Conservation (phyloP, 345 rosid species). For the Raphanus raphanistrum region DNA sequence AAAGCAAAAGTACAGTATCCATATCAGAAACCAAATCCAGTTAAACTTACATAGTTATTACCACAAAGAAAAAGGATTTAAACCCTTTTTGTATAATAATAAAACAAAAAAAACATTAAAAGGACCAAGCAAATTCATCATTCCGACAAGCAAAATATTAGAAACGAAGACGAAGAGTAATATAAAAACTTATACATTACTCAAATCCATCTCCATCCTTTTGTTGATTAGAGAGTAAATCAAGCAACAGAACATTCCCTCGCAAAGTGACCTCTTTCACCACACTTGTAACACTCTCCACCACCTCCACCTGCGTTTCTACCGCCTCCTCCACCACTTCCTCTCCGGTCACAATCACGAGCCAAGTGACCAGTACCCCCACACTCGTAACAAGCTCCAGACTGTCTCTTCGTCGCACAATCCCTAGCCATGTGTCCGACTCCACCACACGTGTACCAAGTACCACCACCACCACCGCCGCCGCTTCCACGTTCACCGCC, state of each 20-base stretch:
- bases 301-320: constrained; percentile 32
- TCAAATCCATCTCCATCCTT: constrained; percentile 19
- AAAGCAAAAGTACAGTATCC: not conserved
- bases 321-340: constrained; percentile 38
- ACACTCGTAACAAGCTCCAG: constrained; percentile 40
- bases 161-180: constrained; percentile 26
- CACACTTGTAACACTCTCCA: constrained; percentile 36
- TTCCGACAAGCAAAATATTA: constrained; percentile 20
- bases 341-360: constrained; percentile 38
- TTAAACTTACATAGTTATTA: constrained; percentile 7
- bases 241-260: constrained; percentile 45
- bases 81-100: not conserved
- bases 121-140: constrained; percentile 39
- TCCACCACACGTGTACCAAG: constrained; percentile 58
- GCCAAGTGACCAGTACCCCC: constrained; percentile 49
- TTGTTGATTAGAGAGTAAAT: not conserved
- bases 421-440: constrained; percentile 68
- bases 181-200: constrained; percentile 14
- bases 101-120: not conserved
- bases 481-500: not conserved
- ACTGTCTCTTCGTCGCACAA: constrained; percentile 40
- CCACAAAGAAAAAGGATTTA: not conserved
- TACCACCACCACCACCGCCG: not conserved
- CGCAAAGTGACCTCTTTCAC: constrained; percentile 44
- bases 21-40: constrained; percentile 6